Evolutionary conservation across 306 rosid genomes (phyloP).

Genomic region (Dalbergia cultrata): DNA sequence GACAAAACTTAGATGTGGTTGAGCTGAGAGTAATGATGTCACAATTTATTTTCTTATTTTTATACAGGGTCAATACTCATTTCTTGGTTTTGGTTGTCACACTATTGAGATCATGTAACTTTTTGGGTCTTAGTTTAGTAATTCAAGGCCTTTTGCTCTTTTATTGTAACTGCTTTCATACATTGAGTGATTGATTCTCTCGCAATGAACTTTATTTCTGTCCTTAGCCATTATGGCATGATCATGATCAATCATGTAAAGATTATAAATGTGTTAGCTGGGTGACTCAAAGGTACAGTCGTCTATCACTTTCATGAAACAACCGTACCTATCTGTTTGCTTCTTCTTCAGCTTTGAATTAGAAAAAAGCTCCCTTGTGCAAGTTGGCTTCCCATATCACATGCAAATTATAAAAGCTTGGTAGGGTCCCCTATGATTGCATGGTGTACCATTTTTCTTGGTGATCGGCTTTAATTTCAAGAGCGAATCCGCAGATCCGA

Average conservation of each 20-base stretch:
- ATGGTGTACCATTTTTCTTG: not conserved
- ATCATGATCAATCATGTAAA: not conserved
- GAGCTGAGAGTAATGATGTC: not conserved
- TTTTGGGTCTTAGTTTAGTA: not conserved
- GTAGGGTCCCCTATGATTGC: conserved; percentile 1
- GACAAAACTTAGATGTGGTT: too few relatives aligned
- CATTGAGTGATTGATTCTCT: not conserved
- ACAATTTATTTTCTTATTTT: not conserved
- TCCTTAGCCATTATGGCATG: not conserved
- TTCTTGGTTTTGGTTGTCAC: conserved; percentile 4
- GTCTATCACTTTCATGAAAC: too few relatives aligned
- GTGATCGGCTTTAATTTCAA: not conserved
- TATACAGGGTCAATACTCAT: not conserved
- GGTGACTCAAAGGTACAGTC: not conserved
- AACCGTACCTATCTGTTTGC: not conserved
- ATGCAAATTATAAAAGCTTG: conserved; percentile 1
- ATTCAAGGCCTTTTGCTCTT: not conserved
- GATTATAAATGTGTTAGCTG: not conserved
- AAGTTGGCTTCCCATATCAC: conserved; percentile 12
- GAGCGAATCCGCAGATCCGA: too few relatives aligned
- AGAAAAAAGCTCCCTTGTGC: not conserved
- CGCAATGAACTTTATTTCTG: not conserved
- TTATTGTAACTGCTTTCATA: not conserved
- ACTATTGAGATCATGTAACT: not conserved
- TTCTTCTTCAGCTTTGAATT: not conserved